phyloP scores from a whole-genome alignment of 768 basidiomycete species.

The Podaxis pistillaris region DNA sequence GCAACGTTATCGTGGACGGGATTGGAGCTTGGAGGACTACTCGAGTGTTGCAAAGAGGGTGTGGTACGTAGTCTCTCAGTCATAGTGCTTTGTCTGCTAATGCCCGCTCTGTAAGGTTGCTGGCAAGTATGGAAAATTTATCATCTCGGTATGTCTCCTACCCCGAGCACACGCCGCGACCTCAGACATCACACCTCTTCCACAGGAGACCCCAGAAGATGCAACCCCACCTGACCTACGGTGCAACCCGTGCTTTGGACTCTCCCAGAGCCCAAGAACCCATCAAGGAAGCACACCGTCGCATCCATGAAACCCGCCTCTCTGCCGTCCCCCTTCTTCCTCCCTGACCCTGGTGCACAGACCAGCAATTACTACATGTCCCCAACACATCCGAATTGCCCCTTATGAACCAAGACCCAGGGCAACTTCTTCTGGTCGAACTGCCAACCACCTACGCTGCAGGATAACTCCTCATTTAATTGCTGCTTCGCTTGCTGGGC shows the following conservation, averaged over 20 bases:
- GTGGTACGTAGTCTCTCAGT: slow-evolving; percentile 31
- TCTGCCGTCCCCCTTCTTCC: slow-evolving; percentile 33
- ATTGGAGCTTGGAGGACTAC: slow-evolving; percentile 83
- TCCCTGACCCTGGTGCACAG: slow-evolving; percentile 16
- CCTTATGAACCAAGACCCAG: background rate
- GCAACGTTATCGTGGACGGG: slow-evolving; percentile 70
- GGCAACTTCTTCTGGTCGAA: background rate
- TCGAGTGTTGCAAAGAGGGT: slow-evolving; percentile 85
- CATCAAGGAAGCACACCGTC: slow-evolving; percentile 59
- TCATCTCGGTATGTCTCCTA: slow-evolving; percentile 37
- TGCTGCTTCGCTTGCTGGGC: no score
- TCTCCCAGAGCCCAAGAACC: slow-evolving; percentile 57
- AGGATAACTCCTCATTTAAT: no score
- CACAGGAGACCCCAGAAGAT: slow-evolving; percentile 78
- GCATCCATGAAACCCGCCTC: slow-evolving; percentile 52
- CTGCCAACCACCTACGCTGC: background rate
- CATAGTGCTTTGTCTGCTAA: background rate
- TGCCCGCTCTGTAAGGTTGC: slow-evolving; percentile 35
- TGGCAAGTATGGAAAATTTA: slow-evolving; percentile 53
- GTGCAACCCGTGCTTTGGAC: slow-evolving; percentile 71
- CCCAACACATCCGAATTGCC: slow-evolving; percentile 3
- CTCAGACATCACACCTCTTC: background rate
- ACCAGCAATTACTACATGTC: slow-evolving; percentile 13
- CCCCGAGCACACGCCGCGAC: background rate
- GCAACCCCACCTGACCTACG: slow-evolving; percentile 76